These are phyloP conservation scores for Galeopsis tetrahit DNA, from an alignment of 257 asterid species.

Conservation along the genomic window DNA sequence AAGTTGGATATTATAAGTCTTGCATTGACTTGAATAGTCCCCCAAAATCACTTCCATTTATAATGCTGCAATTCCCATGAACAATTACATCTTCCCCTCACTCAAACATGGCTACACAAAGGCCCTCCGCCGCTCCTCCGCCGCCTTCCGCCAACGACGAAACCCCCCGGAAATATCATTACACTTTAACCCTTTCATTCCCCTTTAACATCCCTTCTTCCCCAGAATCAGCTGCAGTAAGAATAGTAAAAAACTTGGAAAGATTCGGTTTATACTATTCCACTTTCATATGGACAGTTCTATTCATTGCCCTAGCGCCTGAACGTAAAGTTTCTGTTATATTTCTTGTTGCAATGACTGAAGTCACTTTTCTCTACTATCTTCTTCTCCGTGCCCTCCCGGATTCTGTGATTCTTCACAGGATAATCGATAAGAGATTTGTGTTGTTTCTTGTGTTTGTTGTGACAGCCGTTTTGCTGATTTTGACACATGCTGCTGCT, in stretches of 20 bases:
- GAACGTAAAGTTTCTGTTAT: conserved; percentile 59
- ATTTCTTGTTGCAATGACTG: conserved; percentile 54
- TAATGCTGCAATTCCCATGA: not conserved
- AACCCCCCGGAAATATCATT: conserved; percentile 24
- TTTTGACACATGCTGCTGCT: conserved; percentile 50
- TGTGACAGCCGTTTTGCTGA: conserved; percentile 36
- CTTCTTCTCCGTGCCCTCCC: conserved; percentile 55
- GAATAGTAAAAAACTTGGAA: conserved; percentile 51
- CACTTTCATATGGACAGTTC: conserved; percentile 61
- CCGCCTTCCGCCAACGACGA: conserved; percentile 22
- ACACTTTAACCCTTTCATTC: conserved; percentile 40
- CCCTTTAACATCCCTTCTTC: conserved; percentile 67
- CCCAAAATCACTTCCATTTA: not conserved
- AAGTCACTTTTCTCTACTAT: conserved; percentile 51
- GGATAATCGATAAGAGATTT: conserved; percentile 42
- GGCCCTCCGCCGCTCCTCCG: conserved; percentile 44
- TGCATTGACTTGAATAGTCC: conserved; percentile 35
- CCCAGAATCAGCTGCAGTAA: conserved; percentile 59
- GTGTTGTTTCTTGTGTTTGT: conserved; percentile 48
- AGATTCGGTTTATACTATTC: conserved; percentile 48
- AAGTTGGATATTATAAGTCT: conserved; percentile 14
- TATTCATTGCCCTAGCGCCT: conserved; percentile 66
- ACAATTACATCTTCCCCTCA: not conserved
- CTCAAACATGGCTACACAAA: conserved; percentile 50
- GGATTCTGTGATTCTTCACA: conserved; percentile 41